These are phyloP conservation scores for Prunus davidiana DNA, from an alignment of 306 rosid species.

Conservation along the genomic window DNA sequence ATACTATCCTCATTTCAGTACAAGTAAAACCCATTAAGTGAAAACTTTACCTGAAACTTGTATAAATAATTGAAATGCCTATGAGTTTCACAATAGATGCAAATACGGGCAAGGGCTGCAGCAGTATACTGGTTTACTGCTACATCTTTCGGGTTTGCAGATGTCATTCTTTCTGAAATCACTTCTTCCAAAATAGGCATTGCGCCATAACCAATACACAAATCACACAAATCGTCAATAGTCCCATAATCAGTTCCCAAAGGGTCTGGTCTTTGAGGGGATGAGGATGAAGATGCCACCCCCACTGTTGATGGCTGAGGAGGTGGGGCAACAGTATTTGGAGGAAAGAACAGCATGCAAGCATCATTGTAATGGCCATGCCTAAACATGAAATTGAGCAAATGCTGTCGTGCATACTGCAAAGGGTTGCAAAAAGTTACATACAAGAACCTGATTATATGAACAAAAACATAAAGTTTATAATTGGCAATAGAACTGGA, in stretches of 20 bases:
- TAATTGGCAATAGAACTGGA: slow-evolving; percentile 12
- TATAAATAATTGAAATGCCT: slow-evolving; percentile 84
- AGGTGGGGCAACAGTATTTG: slow-evolving; percentile 66
- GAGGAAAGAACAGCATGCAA: slow-evolving; percentile 82
- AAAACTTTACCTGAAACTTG: slow-evolving; percentile 73
- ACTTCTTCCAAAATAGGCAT: slow-evolving; percentile 89
- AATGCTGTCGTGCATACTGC: slow-evolving; percentile 90
- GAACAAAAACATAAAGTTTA: slow-evolving; percentile 18
- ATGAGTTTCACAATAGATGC: slow-evolving; percentile 82
- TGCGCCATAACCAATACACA: slow-evolving; percentile 82
- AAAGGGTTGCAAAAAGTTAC: slow-evolving; percentile 29
- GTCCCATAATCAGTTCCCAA: slow-evolving; percentile 88
- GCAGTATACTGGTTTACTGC: slow-evolving; percentile 58
- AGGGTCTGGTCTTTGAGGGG: slow-evolving; percentile 90
- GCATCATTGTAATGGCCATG: slow-evolving; percentile 88
- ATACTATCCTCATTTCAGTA: background rate
- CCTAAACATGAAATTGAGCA: slow-evolving; percentile 89
- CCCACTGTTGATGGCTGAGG: slow-evolving; percentile 60
- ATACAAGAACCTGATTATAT: slow-evolving; percentile 14
- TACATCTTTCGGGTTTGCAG: slow-evolving; percentile 47
- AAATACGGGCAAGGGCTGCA: slow-evolving; percentile 77
- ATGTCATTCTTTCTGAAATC: slow-evolving; percentile 71
- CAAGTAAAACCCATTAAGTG: background rate
- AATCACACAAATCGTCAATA: slow-evolving; percentile 80
- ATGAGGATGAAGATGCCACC: slow-evolving; percentile 66